A percentile compares a stretch with the other conserved stretches of the same genome.
Evolutionary conservation across 495 filamentous ascomycete genomes (phyloP).

Genomic region (Hypoxylon trugodes): DNA sequence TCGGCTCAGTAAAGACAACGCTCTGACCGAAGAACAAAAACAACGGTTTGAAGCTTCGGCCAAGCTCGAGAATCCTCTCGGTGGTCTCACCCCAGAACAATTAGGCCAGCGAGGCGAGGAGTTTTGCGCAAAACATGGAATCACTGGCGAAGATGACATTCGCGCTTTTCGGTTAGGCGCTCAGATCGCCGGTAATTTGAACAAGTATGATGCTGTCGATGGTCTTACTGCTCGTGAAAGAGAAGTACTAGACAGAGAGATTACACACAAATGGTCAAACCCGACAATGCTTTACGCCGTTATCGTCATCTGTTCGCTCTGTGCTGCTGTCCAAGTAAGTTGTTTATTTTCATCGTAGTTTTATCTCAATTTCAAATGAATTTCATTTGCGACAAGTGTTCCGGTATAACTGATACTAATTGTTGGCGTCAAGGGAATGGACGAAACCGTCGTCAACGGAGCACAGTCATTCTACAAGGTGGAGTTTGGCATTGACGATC

Average conservation of each 20-base stretch:
- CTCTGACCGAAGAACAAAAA: constrained; percentile 32
- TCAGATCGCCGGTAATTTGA: constrained; percentile 60
- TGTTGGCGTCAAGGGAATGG: too few relatives aligned
- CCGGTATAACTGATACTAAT: too few relatives aligned
- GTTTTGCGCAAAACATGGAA: constrained; percentile 69
- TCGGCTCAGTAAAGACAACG: constrained; percentile 18
- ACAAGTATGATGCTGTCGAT: constrained; percentile 59
- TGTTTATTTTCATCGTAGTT: too few relatives aligned
- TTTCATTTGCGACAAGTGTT: not conserved
- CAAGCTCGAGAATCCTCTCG: constrained; percentile 73
- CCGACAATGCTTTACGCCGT: constrained; percentile 72
- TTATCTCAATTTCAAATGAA: too few relatives aligned
- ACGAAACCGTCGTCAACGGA: constrained; percentile 83
- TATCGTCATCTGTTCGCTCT: constrained; percentile 62
- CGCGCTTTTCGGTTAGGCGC: constrained; percentile 78
- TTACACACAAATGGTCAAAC: constrained; percentile 76
- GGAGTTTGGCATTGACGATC: constrained; percentile 72
- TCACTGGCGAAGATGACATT: constrained; percentile 70
- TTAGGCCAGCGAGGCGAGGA: constrained; percentile 69
- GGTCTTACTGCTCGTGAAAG: constrained; percentile 66
- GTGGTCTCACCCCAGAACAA: constrained; percentile 66
- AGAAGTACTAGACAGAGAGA: constrained; percentile 67
- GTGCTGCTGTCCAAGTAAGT: constrained; percentile 65
- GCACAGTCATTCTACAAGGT: constrained; percentile 73
- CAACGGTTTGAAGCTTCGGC: constrained; percentile 43